Evolutionary conservation across 495 filamentous ascomycete genomes (phyloP).

Genomic region (Parathielavia hyrcaniae): DNA sequence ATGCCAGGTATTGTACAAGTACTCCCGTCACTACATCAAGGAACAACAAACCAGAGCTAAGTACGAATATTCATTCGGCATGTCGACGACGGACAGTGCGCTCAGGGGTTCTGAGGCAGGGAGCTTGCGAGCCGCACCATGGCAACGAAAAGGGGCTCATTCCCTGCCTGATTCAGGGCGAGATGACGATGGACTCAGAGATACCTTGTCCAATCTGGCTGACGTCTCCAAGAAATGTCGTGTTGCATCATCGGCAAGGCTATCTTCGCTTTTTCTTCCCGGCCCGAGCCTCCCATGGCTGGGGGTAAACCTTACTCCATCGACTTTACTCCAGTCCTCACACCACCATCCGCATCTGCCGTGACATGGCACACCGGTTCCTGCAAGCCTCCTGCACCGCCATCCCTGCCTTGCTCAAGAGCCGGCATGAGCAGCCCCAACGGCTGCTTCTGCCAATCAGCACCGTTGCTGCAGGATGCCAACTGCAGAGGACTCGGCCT

Average conservation of each 20-base stretch:
- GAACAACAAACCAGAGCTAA: too few species aligned
- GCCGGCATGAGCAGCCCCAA: not conserved
- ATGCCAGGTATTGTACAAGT: not conserved
- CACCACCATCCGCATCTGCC: not conserved
- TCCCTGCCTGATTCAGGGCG: not conserved
- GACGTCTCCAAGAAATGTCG: not conserved
- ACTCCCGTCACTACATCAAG: too few species aligned
- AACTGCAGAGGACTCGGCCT: not conserved
- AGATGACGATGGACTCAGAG: too few species aligned
- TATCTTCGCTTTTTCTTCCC: too few species aligned
- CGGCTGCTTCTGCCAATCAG: not conserved
- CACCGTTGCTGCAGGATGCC: not conserved
- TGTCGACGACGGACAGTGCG: not conserved
- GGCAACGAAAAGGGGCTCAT: not conserved
- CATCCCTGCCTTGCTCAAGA: constrained; percentile 11
- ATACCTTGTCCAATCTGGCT: too few species aligned
- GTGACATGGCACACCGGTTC: constrained; percentile 3
- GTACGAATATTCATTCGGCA: not conserved
- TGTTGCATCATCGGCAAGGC: too few species aligned
- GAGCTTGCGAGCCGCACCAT: not conserved
- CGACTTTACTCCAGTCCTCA: not conserved
- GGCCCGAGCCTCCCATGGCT: too few species aligned
- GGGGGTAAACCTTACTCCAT: not conserved
- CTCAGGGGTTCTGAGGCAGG: not conserved
- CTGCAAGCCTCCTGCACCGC: not conserved